A percentile compares a stretch with the other conserved stretches of the same genome.
phyloP scores from a whole-genome alignment of 306 rosid species.

The Morella rubra region DNA sequence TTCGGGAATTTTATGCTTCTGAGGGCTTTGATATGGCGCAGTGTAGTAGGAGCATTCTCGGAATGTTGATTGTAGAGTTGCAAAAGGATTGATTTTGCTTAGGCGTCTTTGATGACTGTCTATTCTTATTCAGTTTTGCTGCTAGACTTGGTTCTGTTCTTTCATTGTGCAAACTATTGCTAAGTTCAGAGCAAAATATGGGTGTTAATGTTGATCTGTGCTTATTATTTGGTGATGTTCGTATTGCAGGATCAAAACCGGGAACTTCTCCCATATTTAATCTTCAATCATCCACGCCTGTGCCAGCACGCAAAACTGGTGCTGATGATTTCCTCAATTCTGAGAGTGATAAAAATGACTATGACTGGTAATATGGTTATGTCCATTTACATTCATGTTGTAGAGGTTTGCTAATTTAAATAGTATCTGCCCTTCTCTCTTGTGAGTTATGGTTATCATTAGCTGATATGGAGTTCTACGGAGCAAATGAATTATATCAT shows the following conservation, averaged over 20 bases:
- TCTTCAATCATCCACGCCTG: constrained; percentile 57
- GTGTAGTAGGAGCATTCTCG: not conserved
- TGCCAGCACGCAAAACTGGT: constrained; percentile 55
- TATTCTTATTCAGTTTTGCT: not conserved
- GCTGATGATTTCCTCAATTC: constrained; percentile 82
- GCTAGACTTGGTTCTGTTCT: not conserved
- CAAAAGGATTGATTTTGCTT: constrained; percentile 19
- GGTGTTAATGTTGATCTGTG: not conserved
- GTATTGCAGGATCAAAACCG: constrained; percentile 55
- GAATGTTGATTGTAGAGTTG: not conserved
- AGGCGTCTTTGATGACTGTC: not conserved
- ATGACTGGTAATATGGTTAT: constrained; percentile 67
- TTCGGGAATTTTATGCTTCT: not conserved
- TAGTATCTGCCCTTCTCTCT: not conserved
- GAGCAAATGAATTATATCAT: not conserved
- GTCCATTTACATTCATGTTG: constrained; percentile 1
- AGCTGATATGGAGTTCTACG: not conserved
- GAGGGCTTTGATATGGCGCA: not conserved
- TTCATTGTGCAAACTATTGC: not conserved
- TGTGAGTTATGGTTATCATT: not conserved
- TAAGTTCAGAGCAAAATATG: not conserved
- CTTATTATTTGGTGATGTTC: constrained; percentile 22
- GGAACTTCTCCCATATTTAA: constrained; percentile 61
- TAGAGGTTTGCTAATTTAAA: not conserved
- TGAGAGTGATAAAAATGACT: constrained; percentile 76